Conservation (phyloP, 305 asterid species). For the Andrographis paniculata region DNA sequence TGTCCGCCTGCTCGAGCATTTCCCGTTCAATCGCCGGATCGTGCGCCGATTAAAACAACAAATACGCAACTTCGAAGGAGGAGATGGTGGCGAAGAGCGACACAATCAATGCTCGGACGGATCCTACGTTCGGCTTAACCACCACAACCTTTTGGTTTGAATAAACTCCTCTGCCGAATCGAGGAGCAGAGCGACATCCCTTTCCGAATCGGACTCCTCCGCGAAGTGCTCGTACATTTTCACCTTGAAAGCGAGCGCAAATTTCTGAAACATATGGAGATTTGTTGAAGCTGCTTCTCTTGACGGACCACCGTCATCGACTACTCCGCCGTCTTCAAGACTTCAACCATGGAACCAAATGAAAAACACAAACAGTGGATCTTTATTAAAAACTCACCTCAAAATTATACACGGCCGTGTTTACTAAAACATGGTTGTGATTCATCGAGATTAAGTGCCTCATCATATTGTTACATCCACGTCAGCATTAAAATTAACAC, state of each 20-base stretch:
- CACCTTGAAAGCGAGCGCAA: slow-evolving; percentile 73
- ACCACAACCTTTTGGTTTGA: slow-evolving; percentile 80
- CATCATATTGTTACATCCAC: no score
- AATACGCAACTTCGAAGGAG: slow-evolving; percentile 78
- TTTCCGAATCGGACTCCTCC: slow-evolving; percentile 34
- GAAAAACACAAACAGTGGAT: no score
- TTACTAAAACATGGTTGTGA: no score
- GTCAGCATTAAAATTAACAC: no score
- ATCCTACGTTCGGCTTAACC: slow-evolving; percentile 58
- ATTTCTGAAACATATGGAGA: slow-evolving; percentile 83
- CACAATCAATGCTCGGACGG: slow-evolving; percentile 40
- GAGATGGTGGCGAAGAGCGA: slow-evolving; percentile 66
- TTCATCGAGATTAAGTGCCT: no score
- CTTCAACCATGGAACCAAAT: no score
- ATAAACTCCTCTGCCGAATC: slow-evolving; percentile 84
- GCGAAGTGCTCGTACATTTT: slow-evolving; percentile 85
- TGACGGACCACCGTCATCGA: slow-evolving; percentile 40
- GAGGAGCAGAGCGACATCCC: slow-evolving; percentile 49
- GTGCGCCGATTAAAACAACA: slow-evolving; percentile 80
- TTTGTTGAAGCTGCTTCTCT: slow-evolving; percentile 68
- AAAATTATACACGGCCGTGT: no score
- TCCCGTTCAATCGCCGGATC: slow-evolving; percentile 58
- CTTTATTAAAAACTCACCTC: no score
- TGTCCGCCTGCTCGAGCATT: slow-evolving; percentile 62
- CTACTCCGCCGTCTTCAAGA: slow-evolving; percentile 51